Percentiles rank a stretch among this genome's conserved stretches.
Conservation (phyloP, 139 green algal species). For the Chloropicon primus region DNA sequence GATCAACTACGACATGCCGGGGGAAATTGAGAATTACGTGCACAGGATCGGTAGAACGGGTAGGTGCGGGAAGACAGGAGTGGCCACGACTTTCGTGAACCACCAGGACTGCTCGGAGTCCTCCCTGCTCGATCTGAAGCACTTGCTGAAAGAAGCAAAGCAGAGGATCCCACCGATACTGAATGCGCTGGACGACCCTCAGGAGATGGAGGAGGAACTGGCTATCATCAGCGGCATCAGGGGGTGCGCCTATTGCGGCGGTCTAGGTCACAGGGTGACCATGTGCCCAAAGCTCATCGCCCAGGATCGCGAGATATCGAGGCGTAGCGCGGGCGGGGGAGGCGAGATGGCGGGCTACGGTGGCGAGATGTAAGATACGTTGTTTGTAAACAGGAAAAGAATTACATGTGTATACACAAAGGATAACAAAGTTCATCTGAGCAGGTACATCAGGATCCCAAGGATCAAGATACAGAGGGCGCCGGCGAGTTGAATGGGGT, state of each 20-base stretch:
- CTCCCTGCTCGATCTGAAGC: slow-evolving; percentile 95
- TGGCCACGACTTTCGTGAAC: slow-evolving; percentile 98
- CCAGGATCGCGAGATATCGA: slow-evolving; percentile 17
- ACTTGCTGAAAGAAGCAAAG: slow-evolving; percentile 90
- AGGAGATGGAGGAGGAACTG: slow-evolving; percentile 64
- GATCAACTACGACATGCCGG: slow-evolving; percentile 98
- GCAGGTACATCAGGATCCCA: too few relatives aligned
- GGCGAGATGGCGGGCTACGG: background rate
- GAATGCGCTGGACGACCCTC: slow-evolving; percentile 59
- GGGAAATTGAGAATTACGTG: slow-evolving; percentile 99
- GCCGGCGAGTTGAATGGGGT: too few relatives aligned
- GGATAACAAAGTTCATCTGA: too few relatives aligned
- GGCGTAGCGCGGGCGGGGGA: too few relatives aligned
- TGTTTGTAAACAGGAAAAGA: too few relatives aligned
- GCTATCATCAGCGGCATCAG: slow-evolving; percentile 52
- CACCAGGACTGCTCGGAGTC: slow-evolving; percentile 70
- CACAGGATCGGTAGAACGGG: slow-evolving; percentile 65
- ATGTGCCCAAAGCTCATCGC: slow-evolving; percentile 85
- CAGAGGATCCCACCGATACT: slow-evolving; percentile 88
- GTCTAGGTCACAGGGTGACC: slow-evolving; percentile 87
- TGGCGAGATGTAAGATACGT: too few relatives aligned
- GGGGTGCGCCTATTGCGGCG: slow-evolving; percentile 91
- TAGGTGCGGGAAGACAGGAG: slow-evolving; percentile 87
- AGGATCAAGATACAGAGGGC: too few relatives aligned
- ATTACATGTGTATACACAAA: background rate